These are phyloP conservation scores for Colletotrichum liriopes DNA, from an alignment of 2,329 filamentous ascomycete species.

Conservation along the genomic window DNA sequence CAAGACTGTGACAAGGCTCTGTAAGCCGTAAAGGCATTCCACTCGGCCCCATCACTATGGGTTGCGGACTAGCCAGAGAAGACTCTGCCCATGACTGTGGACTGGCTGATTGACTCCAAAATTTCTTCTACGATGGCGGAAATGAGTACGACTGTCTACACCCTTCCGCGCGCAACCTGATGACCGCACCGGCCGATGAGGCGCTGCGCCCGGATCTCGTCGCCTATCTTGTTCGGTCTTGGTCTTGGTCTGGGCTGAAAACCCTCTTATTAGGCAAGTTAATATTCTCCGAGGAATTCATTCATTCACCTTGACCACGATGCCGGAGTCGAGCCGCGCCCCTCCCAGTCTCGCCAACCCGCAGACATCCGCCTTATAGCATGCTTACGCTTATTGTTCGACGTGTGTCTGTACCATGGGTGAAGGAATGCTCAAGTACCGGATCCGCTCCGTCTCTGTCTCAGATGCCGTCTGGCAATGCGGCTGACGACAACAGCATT, in stretches of 20 bases:
- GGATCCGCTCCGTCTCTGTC: background rate
- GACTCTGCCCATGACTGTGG: background rate
- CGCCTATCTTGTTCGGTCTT: slow-evolving; percentile 30
- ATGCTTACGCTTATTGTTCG: background rate
- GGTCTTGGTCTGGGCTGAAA: slow-evolving; percentile 14
- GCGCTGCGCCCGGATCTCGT: slow-evolving; percentile 35
- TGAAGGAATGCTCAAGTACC: background rate
- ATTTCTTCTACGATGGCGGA: background rate
- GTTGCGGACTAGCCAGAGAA: background rate
- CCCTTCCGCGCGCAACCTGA: background rate
- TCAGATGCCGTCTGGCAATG: slow-evolving; percentile 5
- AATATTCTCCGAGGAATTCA: background rate
- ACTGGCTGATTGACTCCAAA: background rate
- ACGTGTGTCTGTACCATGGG: background rate
- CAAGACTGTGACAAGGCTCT: slow-evolving; percentile 10
- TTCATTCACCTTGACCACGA: background rate
- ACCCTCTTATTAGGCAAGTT: background rate
- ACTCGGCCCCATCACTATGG: background rate
- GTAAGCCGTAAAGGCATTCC: background rate
- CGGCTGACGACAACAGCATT: slow-evolving; percentile 7
- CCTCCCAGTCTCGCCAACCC: background rate
- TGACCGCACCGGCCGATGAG: slow-evolving; percentile 22
- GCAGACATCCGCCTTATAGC: background rate
- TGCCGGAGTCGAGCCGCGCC: background rate
- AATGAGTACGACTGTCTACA: background rate